Evolutionary conservation across 768 basidiomycete species (phyloP).

Genomic region (Lyophyllum semitale): DNA sequence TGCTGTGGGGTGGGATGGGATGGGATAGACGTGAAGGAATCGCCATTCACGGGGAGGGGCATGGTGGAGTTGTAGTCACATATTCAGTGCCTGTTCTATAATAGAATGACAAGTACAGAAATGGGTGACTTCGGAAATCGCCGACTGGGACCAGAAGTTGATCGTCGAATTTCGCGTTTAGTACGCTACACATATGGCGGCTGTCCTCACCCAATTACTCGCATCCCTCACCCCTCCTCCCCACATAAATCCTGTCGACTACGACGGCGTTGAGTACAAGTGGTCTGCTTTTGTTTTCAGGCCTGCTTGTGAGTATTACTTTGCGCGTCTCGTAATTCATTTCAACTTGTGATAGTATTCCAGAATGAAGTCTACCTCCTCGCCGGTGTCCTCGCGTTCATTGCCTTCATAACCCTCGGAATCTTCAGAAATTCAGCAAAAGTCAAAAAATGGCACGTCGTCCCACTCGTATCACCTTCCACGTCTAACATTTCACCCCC

Average conservation of each 20-base stretch:
- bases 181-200: slow-evolving; percentile 23
- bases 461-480: slow-evolving; percentile 8
- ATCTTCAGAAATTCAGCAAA: slow-evolving; percentile 56
- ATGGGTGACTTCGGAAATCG: slow-evolving; percentile 5
- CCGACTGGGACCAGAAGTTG: slow-evolving; percentile 10
- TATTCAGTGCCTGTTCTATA: not conserved
- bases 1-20: not conserved
- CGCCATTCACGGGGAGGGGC: slow-evolving; percentile 8
- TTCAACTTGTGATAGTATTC: slow-evolving; percentile 48
- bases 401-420: slow-evolving; percentile 60
- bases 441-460: slow-evolving; percentile 69
- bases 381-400: slow-evolving; percentile 53
- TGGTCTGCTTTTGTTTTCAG: slow-evolving; percentile 82
- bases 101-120: not conserved
- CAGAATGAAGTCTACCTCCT: slow-evolving; percentile 64
- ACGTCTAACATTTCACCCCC: slow-evolving; percentile 14
- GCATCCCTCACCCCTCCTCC: slow-evolving; percentile 57
- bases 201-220: slow-evolving; percentile 35
- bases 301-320: slow-evolving; percentile 61
- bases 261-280: slow-evolving; percentile 72
- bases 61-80: not conserved
- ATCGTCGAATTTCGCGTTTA: not conserved
- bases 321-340: slow-evolving; percentile 3
- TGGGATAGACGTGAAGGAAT: slow-evolving; percentile 13
- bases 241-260: slow-evolving; percentile 53